Conservation (phyloP, 768 basidiomycete genomes). For the Hygrophoropsis aurantiaca region DNA sequence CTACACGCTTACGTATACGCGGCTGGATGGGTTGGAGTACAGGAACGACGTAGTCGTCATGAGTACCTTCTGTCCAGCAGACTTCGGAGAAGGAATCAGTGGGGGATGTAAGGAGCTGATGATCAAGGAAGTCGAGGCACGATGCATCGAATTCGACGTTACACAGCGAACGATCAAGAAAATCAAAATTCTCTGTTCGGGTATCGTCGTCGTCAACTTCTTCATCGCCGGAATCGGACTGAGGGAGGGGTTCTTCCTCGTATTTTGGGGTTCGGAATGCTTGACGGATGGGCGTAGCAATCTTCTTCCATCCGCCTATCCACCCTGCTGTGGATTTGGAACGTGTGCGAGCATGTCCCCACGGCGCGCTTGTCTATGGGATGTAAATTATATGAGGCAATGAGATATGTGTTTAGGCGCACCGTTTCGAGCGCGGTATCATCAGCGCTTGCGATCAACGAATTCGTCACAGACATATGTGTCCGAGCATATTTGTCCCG, state of each 20-base stretch:
- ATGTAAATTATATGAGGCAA: background rate
- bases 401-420: slow-evolving; percentile 1
- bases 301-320: slow-evolving; percentile 26
- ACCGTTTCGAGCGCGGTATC: slow-evolving; percentile 25
- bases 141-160: slow-evolving; percentile 40
- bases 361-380: slow-evolving; percentile 16
- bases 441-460: slow-evolving; percentile 26
- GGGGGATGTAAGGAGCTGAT: slow-evolving; percentile 40
- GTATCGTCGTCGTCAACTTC: slow-evolving; percentile 26
- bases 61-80: slow-evolving; percentile 42
- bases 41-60: slow-evolving; percentile 28
- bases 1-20: slow-evolving; percentile 27
- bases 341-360: slow-evolving; percentile 23
- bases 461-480: slow-evolving; percentile 24
- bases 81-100: slow-evolving; percentile 42
- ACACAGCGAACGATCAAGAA: slow-evolving; percentile 32
- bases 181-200: slow-evolving; percentile 27
- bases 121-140: slow-evolving; percentile 42
- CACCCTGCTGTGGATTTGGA: slow-evolving; percentile 33
- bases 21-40: slow-evolving; percentile 30
- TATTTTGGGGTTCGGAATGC: slow-evolving; percentile 33
- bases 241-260: slow-evolving; percentile 24
- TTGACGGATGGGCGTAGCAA: slow-evolving; percentile 33
- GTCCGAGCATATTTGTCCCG: slow-evolving; percentile 33
- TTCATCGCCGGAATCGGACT: slow-evolving; percentile 9